phyloP scores from a whole-genome alignment of 202 grass and related monocot genomes.

The Schoenoplectus triqueter region DNA sequence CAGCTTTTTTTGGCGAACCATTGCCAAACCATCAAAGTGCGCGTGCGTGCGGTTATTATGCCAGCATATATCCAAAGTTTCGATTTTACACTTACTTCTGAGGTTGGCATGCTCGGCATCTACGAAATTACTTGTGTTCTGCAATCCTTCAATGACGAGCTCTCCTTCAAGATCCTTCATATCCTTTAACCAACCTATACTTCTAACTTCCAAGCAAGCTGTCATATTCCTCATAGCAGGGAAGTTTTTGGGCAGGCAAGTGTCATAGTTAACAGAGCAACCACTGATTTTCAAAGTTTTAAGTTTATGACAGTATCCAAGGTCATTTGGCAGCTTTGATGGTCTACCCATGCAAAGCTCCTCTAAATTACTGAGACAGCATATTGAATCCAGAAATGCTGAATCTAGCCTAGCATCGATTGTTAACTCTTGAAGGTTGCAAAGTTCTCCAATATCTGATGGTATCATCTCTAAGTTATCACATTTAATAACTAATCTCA shows the following conservation, averaged over 20 bases:
- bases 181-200: constrained; percentile 7
- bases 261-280: neutral
- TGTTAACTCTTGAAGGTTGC: constrained; percentile 1
- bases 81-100: neutral
- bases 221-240: neutral
- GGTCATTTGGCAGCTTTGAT: neutral
- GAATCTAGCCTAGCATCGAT: constrained; percentile 3
- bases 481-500: constrained; percentile 1
- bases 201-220: constrained; percentile 22
- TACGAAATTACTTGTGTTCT: neutral
- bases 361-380: constrained; percentile 1
- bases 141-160: neutral
- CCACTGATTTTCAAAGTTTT: constrained; percentile 26
- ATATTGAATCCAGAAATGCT: neutral
- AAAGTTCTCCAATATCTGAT: constrained; percentile 7
- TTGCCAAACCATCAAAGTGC: neutral
- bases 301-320: constrained; percentile 14
- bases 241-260: neutral
- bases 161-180: constrained; percentile 23
- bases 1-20: neutral
- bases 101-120: constrained; percentile 29
- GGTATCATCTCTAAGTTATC: neutral
- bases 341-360: neutral
- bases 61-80: constrained; percentile 24
- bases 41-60: neutral